phyloP scores from a whole-genome alignment of 768 basidiomycete species.

The Exidia glandulosa region DNA sequence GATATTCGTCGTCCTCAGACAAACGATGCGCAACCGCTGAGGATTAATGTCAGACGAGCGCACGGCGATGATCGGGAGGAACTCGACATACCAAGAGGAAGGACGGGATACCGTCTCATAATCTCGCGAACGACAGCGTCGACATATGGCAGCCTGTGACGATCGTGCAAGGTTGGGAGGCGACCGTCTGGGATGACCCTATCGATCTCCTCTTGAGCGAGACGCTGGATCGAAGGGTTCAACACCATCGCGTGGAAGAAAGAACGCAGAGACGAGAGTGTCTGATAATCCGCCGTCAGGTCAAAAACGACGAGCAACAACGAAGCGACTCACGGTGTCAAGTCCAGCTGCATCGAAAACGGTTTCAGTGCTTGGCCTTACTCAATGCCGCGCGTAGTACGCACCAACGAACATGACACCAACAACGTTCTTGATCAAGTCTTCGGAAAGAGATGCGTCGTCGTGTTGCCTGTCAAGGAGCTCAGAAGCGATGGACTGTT shows the following conservation, averaged over 20 bases:
- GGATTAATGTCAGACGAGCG: not conserved
- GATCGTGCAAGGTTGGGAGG: slow-evolving; percentile 32
- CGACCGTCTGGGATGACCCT: slow-evolving; percentile 25
- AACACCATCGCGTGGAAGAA: slow-evolving; percentile 46
- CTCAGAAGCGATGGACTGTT: slow-evolving; percentile 35
- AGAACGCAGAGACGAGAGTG: slow-evolving; percentile 34
- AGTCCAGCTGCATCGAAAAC: slow-evolving; percentile 17
- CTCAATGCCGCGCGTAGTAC: not conserved
- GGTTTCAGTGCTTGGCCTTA: not conserved
- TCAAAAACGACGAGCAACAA: not conserved
- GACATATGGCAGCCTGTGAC: slow-evolving; percentile 32
- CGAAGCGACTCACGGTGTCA: slow-evolving; percentile 17
- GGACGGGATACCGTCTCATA: slow-evolving; percentile 35
- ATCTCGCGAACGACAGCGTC: slow-evolving; percentile 21
- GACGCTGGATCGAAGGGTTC: slow-evolving; percentile 37
- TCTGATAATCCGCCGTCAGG: slow-evolving; percentile 21
- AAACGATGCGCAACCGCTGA: not conserved
- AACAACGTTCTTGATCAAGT: slow-evolving; percentile 38
- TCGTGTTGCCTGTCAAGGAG: slow-evolving; percentile 19
- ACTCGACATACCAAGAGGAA: slow-evolving; percentile 19
- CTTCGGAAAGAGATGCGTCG: slow-evolving; percentile 17
- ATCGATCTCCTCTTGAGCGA: slow-evolving; percentile 44
- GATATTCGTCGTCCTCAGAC: not conserved
- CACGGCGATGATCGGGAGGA: not conserved
- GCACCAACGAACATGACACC: slow-evolving; percentile 38